Evolutionary conservation across 2,329 filamentous ascomycete genomes (phyloP), one percentile per base, ranked within the genome.

Genomic region (Fusarium sp.): DNA sequence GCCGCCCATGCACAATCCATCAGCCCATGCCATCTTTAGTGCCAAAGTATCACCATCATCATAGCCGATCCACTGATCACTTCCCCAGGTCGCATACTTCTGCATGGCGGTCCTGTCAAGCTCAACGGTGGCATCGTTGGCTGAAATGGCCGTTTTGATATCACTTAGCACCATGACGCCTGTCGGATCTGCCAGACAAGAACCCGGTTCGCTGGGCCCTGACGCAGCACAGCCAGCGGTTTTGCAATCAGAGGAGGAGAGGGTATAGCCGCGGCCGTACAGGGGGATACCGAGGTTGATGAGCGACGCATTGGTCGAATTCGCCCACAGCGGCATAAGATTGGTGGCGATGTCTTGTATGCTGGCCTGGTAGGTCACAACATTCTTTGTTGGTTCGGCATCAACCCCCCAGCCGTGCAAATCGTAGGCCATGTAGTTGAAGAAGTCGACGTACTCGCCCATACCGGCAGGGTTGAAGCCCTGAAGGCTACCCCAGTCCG

Each of bases 341-440:
- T 63, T 11, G 33, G 42, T 63, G 47, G 61, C 61, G 35, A 56
- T 63, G 27, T 63, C 61, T 16, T 42, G n/a, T 29, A 56, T 56
- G 47, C 47, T 63, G 47, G 61, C 61, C 22, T 56, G 61, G 13
- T 63, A 31, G 18, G 61, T 56, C 16, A 63, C 61, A 25, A 40
- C 35, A 13, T 56, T 56, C 47, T 63, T 22, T 31, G 47, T 16
- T 25, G 35, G 13, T 25, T 18, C n/a, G 25, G 61, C 56, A 31
- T 63, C 61, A 56, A 63, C 38, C 5, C 61, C 61, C 61, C 61
- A 63, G 7, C 61, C 61, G n/a, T 63, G 61, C n/a, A 63, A n/a
- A 42, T 63, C 61, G 47, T 63, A 63, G 35, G 61, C 61, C 61
- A 63, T 63, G 61, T 20, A 63, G 61, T 63, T 63, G 27, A 63